Base-by-base conservation (phyloP, 108 stramenopile genomes). In the Craspedostauros australis region DNA sequence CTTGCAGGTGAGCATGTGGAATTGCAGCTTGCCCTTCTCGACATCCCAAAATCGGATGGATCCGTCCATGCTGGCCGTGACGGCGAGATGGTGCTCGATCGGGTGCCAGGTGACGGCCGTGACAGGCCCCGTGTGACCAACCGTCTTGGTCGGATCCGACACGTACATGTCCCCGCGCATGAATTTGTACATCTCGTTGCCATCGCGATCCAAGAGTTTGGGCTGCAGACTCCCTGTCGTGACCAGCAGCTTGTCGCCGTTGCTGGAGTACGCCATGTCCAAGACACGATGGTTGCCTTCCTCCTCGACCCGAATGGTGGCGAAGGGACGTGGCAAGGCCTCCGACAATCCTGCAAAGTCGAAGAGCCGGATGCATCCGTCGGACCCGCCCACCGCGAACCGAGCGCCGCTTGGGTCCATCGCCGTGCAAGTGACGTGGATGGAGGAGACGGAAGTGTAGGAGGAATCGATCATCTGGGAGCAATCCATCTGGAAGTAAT, bases 71-170 rank as follows among this genome's bases (percentile, higher is more conserved):
- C 88, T 72, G 16, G 80, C 71, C 4, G 90, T 88, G 54, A 80
- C 63, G 31, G 86, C 84, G 23, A 73, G 64, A 39, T 86, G 73
- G 46, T 77, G 53, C 8, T 89, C 84, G 33, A 88, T 50, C 19
- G 95, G 91, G 64, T 95, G 88, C 84, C 92, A 95, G 21, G 52
- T 68, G 2, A 91, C 88, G 1, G 80, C 82, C 2, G 90, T 88
- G 15, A 95, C 86, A 5, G 67, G 50, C 16, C 83, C 80, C 18
- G 82, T 84, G 46, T 95, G 95, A 14, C 95, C 95, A 31, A 65
- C 68, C 29, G 91, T 95, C 38, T 76, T 73, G 16, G 82, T 45
- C n/a, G 79, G 57, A 68, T 95, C 91, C 11, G 76, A 77, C 8
- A 93, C 83, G 49, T 95, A 95, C 12, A 65, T 67, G 52, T 95